A percentile compares a stretch with the other conserved stretches of the same genome.
phyloP scores from a whole-genome alignment of 2,329 filamentous ascomycete species.

The Venturiaceae sp. region DNA sequence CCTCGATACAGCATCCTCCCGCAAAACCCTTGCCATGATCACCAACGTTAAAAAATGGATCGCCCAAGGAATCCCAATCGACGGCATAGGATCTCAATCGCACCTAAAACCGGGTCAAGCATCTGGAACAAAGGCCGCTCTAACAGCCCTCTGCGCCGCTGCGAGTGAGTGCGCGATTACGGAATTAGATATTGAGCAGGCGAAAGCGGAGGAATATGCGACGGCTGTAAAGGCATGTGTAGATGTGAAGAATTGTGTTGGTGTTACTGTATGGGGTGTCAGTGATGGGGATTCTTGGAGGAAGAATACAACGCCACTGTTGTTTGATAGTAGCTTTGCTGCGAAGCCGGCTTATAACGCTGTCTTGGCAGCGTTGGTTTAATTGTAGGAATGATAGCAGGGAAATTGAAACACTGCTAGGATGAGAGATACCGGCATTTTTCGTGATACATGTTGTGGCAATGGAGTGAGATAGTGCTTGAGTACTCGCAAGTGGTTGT shows the following conservation, averaged over 20 bases:
- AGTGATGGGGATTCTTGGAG: conserved; percentile 35
- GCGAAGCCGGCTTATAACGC: conserved; percentile 32
- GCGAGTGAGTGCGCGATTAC: conserved; percentile 54
- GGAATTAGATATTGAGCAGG: conserved; percentile 56
- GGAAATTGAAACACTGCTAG: no score
- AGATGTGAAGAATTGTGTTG: conserved; percentile 48
- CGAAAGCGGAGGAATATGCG: conserved; percentile 47
- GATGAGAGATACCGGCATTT: not conserved
- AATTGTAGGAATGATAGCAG: no score
- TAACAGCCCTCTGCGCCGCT: conserved; percentile 42
- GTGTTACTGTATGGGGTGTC: conserved; percentile 54
- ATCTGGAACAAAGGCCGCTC: conserved; percentile 35
- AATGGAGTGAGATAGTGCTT: no score
- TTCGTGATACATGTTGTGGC: no score
- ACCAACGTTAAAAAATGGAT: conserved; percentile 54
- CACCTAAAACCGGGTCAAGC: conserved; percentile 42
- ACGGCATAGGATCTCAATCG: conserved; percentile 53
- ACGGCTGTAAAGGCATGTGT: conserved; percentile 46
- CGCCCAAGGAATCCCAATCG: conserved; percentile 51
- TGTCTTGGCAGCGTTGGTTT: conserved; percentile 5
- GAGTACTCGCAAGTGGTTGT: no score
- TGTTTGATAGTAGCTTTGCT: conserved; percentile 31
- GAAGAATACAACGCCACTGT: conserved; percentile 22
- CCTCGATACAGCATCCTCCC: conserved; percentile 49
- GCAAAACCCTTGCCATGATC: conserved; percentile 49